Evolutionary conservation across 805 yeast species (phyloP).

Genomic region (Metschnikowia gruessii): DNA sequence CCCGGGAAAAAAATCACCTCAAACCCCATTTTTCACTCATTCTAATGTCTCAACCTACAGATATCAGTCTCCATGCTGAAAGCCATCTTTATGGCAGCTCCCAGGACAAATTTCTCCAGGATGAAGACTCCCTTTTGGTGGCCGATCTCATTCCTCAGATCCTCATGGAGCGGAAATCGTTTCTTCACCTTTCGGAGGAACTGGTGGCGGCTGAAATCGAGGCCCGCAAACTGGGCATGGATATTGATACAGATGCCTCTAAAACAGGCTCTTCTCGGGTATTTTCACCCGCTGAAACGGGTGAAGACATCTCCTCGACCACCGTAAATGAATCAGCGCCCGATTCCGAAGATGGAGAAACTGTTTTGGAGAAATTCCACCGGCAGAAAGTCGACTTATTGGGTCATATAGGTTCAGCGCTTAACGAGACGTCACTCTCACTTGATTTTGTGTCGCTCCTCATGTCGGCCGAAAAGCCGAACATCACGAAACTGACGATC

Average conservation of each 20-base stretch:
- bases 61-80: constrained; percentile 25
- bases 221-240: constrained; percentile 7
- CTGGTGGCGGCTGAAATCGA: constrained; percentile 46
- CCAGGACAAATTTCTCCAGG: constrained; percentile 37
- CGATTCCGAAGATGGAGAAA: constrained; percentile 16
- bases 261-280: too few species aligned
- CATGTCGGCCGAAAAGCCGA: constrained; percentile 77
- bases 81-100: constrained; percentile 30
- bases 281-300: neutral
- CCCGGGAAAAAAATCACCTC: too few species aligned
- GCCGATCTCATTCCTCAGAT: constrained; percentile 59
- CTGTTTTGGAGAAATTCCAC: constrained; percentile 32
- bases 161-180: constrained; percentile 57
- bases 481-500: constrained; percentile 83
- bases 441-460: constrained; percentile 83
- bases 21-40: too few species aligned
- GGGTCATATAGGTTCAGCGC: constrained; percentile 57
- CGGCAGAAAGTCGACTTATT: constrained; percentile 53
- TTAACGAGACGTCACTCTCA: constrained; percentile 85
- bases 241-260: neutral
- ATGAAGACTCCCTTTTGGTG: constrained; percentile 45
- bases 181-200: constrained; percentile 57
- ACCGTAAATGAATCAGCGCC: neutral
- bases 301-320: neutral
- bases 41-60: constrained; percentile 8